These are phyloP conservation scores for Alternaria metachromatica DNA, from an alignment of 2,329 filamentous ascomycete species.

Conservation along the genomic window DNA sequence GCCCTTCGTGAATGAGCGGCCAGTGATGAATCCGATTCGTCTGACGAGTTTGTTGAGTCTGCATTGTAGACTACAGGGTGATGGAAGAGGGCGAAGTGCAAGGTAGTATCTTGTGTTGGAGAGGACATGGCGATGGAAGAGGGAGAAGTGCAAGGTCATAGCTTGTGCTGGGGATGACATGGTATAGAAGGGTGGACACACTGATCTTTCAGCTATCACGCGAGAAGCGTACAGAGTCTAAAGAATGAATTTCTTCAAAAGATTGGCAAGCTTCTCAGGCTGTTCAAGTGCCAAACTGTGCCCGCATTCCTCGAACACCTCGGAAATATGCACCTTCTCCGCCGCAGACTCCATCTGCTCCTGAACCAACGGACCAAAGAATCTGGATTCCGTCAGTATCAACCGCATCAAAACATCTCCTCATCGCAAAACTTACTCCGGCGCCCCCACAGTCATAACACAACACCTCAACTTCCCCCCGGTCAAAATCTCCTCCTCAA, in stretches of 20 bases:
- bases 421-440: slow-evolving; percentile 16
- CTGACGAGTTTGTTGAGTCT: background rate
- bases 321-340: slow-evolving; percentile 36
- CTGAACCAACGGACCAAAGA: slow-evolving; percentile 25
- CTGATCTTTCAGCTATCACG: too few relatives aligned
- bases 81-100: background rate
- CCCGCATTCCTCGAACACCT: slow-evolving; percentile 29
- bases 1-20: too few relatives aligned
- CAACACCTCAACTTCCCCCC: slow-evolving; percentile 24
- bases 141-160: too few relatives aligned
- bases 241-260: slow-evolving; percentile 22
- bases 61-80: background rate
- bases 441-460: slow-evolving; percentile 30
- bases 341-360: slow-evolving; percentile 39
- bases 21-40: too few relatives aligned
- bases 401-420: background rate
- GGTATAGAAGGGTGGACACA: too few relatives aligned
- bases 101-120: background rate
- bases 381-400: slow-evolving; percentile 4
- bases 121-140: background rate
- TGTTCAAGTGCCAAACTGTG: slow-evolving; percentile 28
- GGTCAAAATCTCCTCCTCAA: slow-evolving; percentile 26
- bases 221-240: background rate
- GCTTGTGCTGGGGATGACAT: too few relatives aligned
- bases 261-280: slow-evolving; percentile 20